phyloP scores from a whole-genome alignment of 768 basidiomycete species.

The Tricholomella constricta region DNA sequence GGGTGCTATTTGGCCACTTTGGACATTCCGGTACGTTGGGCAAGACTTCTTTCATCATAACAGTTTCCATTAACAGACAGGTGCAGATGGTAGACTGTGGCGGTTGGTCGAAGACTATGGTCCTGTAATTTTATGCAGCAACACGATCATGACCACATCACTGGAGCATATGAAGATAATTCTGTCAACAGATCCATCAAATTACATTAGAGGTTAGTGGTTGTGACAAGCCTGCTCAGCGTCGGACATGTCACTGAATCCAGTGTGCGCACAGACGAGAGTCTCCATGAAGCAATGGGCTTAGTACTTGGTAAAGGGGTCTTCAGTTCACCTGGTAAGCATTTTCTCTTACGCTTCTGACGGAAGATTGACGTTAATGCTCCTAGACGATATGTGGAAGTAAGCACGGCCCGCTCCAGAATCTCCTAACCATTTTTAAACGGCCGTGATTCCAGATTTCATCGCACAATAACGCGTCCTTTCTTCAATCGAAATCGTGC shows the following conservation, averaged over 20 bases:
- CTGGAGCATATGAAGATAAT: conserved; percentile 20
- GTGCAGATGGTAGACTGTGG: conserved; percentile 1
- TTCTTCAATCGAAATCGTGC: conserved; percentile 46
- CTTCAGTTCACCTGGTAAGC: conserved; percentile 54
- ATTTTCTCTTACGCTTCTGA: not conserved
- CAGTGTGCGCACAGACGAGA: conserved; percentile 8
- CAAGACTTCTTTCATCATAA: not conserved
- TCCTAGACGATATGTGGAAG: conserved; percentile 49
- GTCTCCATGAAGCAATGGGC: conserved; percentile 10
- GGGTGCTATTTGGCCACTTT: not conserved
- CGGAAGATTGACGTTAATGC: not conserved
- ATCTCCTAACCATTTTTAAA: not conserved
- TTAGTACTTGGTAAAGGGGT: conserved; percentile 39
- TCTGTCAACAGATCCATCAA: conserved; percentile 18
- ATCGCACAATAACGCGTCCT: conserved; percentile 52
- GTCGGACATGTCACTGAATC: not conserved
- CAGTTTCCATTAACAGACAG: not conserved
- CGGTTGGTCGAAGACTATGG: not conserved
- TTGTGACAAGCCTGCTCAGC: not conserved
- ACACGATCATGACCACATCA: conserved; percentile 11
- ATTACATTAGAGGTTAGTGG: conserved; percentile 16
- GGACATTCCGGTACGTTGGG: not conserved
- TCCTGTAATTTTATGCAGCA: not conserved
- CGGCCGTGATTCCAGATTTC: conserved; percentile 36
- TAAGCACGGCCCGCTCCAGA: conserved; percentile 18